Conservation (phyloP, 75 land plant genomes). For the Pinus albicaulis region DNA sequence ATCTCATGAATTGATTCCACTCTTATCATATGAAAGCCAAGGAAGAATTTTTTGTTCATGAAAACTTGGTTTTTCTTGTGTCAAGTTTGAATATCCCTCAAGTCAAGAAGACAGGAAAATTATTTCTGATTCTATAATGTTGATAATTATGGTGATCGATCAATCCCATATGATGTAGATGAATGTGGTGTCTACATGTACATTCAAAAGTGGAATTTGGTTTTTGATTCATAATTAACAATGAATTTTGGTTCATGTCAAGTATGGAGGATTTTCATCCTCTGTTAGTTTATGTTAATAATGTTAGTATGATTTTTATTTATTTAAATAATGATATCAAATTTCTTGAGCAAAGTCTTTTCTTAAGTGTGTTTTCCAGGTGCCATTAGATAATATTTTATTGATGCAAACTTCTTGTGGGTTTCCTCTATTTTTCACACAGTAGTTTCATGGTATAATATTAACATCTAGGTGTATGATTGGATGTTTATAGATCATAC, state of each 20-base stretch:
- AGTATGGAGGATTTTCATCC: neutral
- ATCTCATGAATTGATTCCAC: too few species aligned
- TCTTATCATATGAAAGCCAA: too few species aligned
- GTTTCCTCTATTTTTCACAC: neutral
- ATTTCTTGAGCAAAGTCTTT: neutral
- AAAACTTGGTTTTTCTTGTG: too few species aligned
- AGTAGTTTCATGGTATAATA: neutral
- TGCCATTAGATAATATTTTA: neutral
- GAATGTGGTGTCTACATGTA: neutral
- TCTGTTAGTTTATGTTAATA: neutral
- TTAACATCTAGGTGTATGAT: neutral
- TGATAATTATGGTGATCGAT: too few species aligned
- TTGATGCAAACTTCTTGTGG: neutral
- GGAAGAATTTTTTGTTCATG: too few species aligned
- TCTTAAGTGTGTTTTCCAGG: neutral
- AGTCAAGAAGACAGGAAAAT: too few species aligned
- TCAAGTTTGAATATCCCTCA: too few species aligned
- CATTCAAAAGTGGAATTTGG: neutral
- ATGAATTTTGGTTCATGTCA: neutral
- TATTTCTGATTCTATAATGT: too few species aligned
- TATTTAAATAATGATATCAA: neutral
- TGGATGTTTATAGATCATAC: neutral
- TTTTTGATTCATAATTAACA: neutral
- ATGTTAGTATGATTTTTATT: neutral
- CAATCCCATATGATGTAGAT: too few species aligned